Evolutionary conservation across 768 basidiomycete species (phyloP).

Genomic region (Pleurotus citrinopileatus): DNA sequence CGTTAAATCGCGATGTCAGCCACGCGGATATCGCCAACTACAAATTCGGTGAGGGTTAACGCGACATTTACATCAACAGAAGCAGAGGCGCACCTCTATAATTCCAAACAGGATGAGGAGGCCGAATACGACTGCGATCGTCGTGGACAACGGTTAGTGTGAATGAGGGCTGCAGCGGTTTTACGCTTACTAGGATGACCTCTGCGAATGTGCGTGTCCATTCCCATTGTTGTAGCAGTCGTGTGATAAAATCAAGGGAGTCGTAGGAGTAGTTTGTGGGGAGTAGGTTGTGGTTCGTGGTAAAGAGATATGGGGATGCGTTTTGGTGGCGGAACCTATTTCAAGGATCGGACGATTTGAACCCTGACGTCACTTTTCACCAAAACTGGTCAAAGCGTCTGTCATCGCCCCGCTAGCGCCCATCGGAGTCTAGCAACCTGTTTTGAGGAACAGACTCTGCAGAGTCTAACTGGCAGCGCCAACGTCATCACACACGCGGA

Average conservation of each 20-base stretch:
- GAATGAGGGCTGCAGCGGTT: background rate
- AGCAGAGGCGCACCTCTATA: slow-evolving; percentile 49
- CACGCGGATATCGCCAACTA: slow-evolving; percentile 74
- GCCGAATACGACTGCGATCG: slow-evolving; percentile 43
- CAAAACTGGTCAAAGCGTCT: background rate
- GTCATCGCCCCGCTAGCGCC: background rate
- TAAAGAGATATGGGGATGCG: background rate
- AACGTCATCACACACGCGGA: no score
- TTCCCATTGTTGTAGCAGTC: slow-evolving; percentile 5
- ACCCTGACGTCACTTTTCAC: slow-evolving; percentile 5
- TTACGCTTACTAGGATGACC: slow-evolving; percentile 53
- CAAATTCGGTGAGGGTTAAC: background rate
- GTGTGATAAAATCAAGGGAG: background rate
- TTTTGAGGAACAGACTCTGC: no score
- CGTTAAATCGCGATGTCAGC: slow-evolving; percentile 61
- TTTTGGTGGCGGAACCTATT: background rate
- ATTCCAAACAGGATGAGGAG: slow-evolving; percentile 59
- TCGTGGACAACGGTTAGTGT: slow-evolving; percentile 5
- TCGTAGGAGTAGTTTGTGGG: slow-evolving; percentile 6
- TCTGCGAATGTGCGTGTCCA: slow-evolving; percentile 24
- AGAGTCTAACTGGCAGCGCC: no score
- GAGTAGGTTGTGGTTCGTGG: slow-evolving; percentile 3
- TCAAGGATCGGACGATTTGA: slow-evolving; percentile 14
- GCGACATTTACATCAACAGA: background rate
- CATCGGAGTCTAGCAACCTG: no score